These are phyloP conservation scores for Aspergillus puulaauensis DNA, from an alignment of 2,329 filamentous ascomycete genomes.

Conservation along the genomic window DNA sequence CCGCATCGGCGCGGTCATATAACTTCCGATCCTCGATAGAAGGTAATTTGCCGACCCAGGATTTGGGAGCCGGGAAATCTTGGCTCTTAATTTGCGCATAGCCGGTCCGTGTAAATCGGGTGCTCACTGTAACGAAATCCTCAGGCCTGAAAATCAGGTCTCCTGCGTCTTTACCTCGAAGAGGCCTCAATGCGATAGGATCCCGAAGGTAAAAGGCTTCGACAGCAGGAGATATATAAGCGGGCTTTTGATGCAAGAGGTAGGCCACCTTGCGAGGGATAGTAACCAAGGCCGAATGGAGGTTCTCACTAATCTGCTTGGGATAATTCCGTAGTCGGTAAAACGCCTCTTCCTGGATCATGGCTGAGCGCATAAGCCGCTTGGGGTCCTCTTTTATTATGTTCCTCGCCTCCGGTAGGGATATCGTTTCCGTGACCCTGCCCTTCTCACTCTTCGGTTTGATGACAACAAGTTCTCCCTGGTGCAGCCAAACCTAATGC, in stretches of 20 bases:
- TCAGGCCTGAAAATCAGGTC: constrained; percentile 67
- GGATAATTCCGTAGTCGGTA: constrained; percentile 85
- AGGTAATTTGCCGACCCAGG: constrained; percentile 51
- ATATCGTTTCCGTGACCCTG: constrained; percentile 50
- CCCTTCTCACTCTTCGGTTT: constrained; percentile 50
- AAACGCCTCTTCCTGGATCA: constrained; percentile 86
- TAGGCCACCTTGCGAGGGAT: constrained; percentile 81
- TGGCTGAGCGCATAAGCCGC: constrained; percentile 66
- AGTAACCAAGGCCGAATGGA: constrained; percentile 72
- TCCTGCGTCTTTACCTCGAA: constrained; percentile 57
- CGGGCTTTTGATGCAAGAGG: constrained; percentile 72
- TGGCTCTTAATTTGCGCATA: constrained; percentile 91
- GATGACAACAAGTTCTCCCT: constrained; percentile 73
- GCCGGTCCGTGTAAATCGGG: constrained; percentile 81
- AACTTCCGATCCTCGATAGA: constrained; percentile 45
- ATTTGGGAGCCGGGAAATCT: constrained; percentile 66
- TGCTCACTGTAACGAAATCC: constrained; percentile 77
- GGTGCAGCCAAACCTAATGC: constrained; percentile 75
- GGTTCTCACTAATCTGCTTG: constrained; percentile 66
- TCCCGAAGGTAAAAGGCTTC: constrained; percentile 94
- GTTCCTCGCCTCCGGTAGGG: constrained; percentile 63
- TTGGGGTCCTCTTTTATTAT: constrained; percentile 59
- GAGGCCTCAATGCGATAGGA: constrained; percentile 68
- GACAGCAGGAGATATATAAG: constrained; percentile 76
- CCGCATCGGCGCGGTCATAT: constrained; percentile 59